These are phyloP conservation scores for Tripterygium wilfordii DNA, from an alignment of 177 flowering plant genomes.

Conservation along the genomic window DNA sequence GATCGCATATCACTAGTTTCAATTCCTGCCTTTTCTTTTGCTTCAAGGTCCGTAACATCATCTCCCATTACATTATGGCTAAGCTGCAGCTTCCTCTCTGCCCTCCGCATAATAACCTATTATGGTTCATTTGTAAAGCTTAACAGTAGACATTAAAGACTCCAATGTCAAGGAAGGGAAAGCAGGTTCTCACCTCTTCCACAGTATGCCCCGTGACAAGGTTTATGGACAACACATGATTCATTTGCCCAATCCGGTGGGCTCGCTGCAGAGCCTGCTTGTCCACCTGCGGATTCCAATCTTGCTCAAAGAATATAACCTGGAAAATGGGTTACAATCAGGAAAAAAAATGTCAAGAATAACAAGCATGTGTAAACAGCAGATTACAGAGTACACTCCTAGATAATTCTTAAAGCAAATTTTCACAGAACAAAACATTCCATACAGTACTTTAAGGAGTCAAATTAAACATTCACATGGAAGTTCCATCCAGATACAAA, in stretches of 20 bases:
- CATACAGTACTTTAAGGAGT: too few relatives aligned
- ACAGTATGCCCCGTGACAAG: constrained; percentile 58
- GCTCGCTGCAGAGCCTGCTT: constrained; percentile 93
- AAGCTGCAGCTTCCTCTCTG: constrained; percentile 74
- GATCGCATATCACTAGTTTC: constrained; percentile 66
- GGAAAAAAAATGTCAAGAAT: neutral
- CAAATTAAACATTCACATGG: too few relatives aligned
- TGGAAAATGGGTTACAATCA: constrained; percentile 14
- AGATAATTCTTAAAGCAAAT: too few relatives aligned
- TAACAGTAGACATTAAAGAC: neutral
- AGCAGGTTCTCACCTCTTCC: constrained; percentile 91
- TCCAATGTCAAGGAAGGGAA: too few relatives aligned
- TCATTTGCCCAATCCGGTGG: constrained; percentile 91
- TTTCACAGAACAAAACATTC: too few relatives aligned
- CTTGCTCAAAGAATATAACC: constrained; percentile 99
- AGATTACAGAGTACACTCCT: too few relatives aligned
- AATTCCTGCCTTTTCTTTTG: constrained; percentile 33
- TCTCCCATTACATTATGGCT: constrained; percentile 76
- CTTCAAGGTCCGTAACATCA: constrained; percentile 29
- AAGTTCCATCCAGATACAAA: too few relatives aligned
- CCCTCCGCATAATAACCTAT: constrained; percentile 85
- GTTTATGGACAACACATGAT: constrained; percentile 78
- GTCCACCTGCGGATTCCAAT: constrained; percentile 99
- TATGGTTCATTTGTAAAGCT: constrained; percentile 1
- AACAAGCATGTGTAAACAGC: too few relatives aligned